Conservation (phyloP, 352 stramenopile genomes). For the Pythium phragmitis region DNA sequence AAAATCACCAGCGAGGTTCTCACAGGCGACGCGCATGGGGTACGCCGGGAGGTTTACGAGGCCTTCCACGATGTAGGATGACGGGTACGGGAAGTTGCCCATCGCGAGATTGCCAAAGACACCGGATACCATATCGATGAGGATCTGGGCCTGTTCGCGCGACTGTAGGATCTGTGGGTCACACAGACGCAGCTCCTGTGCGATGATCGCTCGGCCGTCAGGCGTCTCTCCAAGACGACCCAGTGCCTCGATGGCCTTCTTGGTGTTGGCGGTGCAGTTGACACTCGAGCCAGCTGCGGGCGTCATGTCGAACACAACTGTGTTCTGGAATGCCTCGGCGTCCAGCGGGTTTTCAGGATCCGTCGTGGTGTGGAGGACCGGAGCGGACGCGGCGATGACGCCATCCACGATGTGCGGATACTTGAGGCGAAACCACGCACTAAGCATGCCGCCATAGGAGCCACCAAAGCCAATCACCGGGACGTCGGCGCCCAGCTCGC, state of each 20-base stretch:
- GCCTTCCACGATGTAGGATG: conserved; percentile 92
- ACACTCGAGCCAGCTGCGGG: conserved; percentile 53
- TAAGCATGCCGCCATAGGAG: conserved; percentile 78
- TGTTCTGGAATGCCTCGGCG: conserved; percentile 32
- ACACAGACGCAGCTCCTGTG: conserved; percentile 17
- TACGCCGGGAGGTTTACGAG: conserved; percentile 83
- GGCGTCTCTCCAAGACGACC: conserved; percentile 41
- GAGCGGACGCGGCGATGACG: conserved; percentile 61
- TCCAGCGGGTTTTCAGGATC: conserved; percentile 34
- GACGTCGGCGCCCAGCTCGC: conserved; percentile 38
- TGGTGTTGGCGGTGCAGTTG: conserved; percentile 82
- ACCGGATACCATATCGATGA: conserved; percentile 67
- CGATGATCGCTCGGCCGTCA: conserved; percentile 42
- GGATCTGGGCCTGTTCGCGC: conserved; percentile 37
- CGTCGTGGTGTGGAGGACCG: conserved; percentile 52
- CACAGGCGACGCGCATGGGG: conserved; percentile 88
- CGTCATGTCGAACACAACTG: conserved; percentile 65
- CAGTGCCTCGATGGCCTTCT: conserved; percentile 54
- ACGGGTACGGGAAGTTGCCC: conserved; percentile 96
- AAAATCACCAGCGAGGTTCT: conserved; percentile 46
- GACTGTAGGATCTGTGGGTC: neutral
- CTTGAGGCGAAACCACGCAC: conserved; percentile 69
- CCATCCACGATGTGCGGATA: conserved; percentile 74
- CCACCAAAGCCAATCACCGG: conserved; percentile 71
- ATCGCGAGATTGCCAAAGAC: conserved; percentile 94